Conservation (phyloP, 2,329 filamentous ascomycete species). For the Apiospora phragmitis region DNA sequence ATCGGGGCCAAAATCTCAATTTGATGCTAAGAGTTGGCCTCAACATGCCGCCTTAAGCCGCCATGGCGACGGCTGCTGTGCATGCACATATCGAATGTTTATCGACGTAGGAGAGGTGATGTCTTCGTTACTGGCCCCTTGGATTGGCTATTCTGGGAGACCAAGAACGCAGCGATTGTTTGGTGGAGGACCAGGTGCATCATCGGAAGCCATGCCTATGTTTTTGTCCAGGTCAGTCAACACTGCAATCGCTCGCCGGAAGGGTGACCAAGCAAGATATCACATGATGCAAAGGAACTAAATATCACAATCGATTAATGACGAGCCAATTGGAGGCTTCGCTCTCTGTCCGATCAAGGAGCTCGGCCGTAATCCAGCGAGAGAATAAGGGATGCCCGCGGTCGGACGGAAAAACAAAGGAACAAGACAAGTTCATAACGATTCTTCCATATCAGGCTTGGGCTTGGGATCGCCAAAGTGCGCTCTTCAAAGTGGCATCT, state of each 20-base stretch:
- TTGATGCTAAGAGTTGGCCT: neutral
- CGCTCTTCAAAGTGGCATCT: neutral
- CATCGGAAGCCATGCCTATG: neutral
- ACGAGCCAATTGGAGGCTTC: slow-evolving; percentile 2
- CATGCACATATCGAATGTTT: neutral
- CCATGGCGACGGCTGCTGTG: neutral
- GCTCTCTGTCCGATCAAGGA: neutral
- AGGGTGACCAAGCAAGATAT: neutral
- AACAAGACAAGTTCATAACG: neutral
- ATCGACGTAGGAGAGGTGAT: neutral
- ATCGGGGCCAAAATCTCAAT: neutral
- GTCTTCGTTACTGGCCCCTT: neutral
- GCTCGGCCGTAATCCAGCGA: neutral
- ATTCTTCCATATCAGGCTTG: neutral
- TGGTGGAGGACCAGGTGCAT: neutral
- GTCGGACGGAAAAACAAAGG: neutral
- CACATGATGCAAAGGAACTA: neutral
- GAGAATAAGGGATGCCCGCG: neutral
- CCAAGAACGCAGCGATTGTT: neutral
- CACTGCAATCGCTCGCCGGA: neutral
- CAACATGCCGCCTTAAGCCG: neutral
- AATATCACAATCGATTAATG: slow-evolving; percentile 12
- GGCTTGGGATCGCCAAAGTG: neutral
- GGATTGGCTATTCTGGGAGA: neutral
- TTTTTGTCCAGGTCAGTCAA: neutral